Evolutionary conservation across 164 flowering plant genomes (phyloP).

Genomic region (Magnolia sinica): DNA sequence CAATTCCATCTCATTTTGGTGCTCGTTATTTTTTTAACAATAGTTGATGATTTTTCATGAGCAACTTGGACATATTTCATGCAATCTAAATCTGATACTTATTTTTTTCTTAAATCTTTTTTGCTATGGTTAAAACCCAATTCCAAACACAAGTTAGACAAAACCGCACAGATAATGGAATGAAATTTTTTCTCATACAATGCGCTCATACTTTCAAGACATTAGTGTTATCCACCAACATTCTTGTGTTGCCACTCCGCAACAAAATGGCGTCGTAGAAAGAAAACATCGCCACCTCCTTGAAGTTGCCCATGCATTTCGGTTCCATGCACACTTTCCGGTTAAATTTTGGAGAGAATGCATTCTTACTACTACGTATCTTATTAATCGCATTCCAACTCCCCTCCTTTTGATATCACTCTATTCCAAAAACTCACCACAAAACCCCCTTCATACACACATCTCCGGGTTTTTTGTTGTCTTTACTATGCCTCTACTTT

Average conservation of each 20-base stretch:
- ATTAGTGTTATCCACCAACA: background rate
- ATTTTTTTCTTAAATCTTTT: background rate
- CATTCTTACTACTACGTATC: background rate
- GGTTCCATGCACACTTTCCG: background rate
- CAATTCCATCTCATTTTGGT: background rate
- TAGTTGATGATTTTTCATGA: slow-evolving; percentile 6
- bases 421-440: background rate
- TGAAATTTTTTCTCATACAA: background rate
- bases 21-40: slow-evolving; percentile 11
- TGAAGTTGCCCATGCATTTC: background rate
- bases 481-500: background rate
- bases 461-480: background rate
- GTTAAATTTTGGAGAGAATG: slow-evolving; percentile 2
- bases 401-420: background rate
- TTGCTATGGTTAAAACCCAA: background rate
- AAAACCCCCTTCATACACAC: background rate
- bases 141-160: background rate
- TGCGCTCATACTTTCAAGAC: background rate
- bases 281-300: slow-evolving; percentile 1
- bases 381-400: background rate
- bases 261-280: slow-evolving; percentile 1
- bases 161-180: background rate
- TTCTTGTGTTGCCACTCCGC: background rate
- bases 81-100: slow-evolving; percentile 6
- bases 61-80: slow-evolving; percentile 6